Evolutionary conservation across 2,329 filamentous ascomycete species (phyloP), one percentile per base, ranked within the genome.

Genomic region (Coniochaeta sp.): DNA sequence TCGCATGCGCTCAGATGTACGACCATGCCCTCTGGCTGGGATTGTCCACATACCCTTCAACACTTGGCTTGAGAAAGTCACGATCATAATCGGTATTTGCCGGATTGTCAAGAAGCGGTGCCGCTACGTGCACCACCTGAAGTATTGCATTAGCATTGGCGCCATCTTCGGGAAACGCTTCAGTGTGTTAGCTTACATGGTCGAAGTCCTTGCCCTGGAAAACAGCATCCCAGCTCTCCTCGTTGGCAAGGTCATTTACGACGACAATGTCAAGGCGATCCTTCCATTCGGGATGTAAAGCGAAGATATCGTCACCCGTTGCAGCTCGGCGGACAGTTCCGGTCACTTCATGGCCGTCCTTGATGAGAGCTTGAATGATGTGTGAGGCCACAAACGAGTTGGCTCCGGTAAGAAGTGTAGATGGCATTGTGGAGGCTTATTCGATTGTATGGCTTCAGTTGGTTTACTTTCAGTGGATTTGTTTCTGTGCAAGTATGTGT

Each of bases 361-460:
- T 55, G 47, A 70, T 62, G 34, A 70, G 67, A 26, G 64, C 59
- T 60, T 69, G 64, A 57, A 71, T 66, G 26, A 70, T 61, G 50
- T 68, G 65, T 3, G 67, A 65, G 31, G 65, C 68, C 1, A 71
- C 63, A 59, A 71, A 70, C 36, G 66, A 66, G 61, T 71, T 71
- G 31, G 68, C 69, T 19, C 68, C 68, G 26, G 68, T 71, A 50
- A 71, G 65, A 19, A 72, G 67, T n/a, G 71, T 67, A 44, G 64
- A 62, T 11, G 69, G 67, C 68, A 71, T 71, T 54, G 58, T 66
- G 60, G 55, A 3, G 31, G 47, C 14, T 31, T 52, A 8, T 52
- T 14, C 19, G 47, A 12, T 50, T 58, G 11, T 57, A 34, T 5
- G 36, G 40, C 11, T 19, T 44, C 17, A 28, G 24, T n/a, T 54